Percentiles rank a stretch among this genome's conserved stretches.
Evolutionary conservation across 805 yeast genomes (phyloP).

Genomic region (Jamesozyma spencerorum): DNA sequence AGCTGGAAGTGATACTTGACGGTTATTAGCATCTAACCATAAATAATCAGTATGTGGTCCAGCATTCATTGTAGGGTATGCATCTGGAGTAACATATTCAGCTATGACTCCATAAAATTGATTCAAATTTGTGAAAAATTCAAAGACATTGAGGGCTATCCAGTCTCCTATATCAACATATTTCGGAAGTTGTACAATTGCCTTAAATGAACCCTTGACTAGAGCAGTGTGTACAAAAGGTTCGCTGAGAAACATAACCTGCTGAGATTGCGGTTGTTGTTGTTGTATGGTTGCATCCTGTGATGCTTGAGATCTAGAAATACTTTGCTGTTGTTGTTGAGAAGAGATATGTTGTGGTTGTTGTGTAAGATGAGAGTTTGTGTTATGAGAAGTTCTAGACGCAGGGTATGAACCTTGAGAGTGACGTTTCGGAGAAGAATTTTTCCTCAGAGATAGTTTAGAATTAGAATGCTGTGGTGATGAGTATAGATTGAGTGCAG

Average conservation of each 20-base stretch:
- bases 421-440: slow-evolving; percentile 20
- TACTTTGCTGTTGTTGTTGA: slow-evolving; percentile 17
- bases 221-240: slow-evolving; percentile 90
- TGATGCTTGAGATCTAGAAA: slow-evolving; percentile 8
- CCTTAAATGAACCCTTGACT: slow-evolving; percentile 92
- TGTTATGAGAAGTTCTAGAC: slow-evolving; percentile 6
- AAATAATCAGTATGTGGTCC: slow-evolving; percentile 86
- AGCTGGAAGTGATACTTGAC: slow-evolving; percentile 83
- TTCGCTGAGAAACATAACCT: slow-evolving; percentile 64
- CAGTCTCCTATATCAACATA: slow-evolving; percentile 93
- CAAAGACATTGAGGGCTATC: slow-evolving; percentile 89
- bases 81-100: slow-evolving; percentile 84
- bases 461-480: slow-evolving; percentile 38
- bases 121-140: slow-evolving; percentile 73
- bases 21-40: slow-evolving; percentile 79
- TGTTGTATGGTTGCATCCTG: slow-evolving; percentile 7
- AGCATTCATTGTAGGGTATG: slow-evolving; percentile 90
- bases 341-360: slow-evolving; percentile 7
- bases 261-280: slow-evolving; percentile 15
- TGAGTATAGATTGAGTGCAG: slow-evolving; percentile 26
- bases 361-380: slow-evolving; percentile 5
- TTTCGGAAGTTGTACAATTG: slow-evolving; percentile 90
- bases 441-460: slow-evolving; percentile 37
- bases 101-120: slow-evolving; percentile 86
- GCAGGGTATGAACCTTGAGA: slow-evolving; percentile 17